phyloP scores from a whole-genome alignment of 441 rosid genomes.

The Populus hybrid region DNA sequence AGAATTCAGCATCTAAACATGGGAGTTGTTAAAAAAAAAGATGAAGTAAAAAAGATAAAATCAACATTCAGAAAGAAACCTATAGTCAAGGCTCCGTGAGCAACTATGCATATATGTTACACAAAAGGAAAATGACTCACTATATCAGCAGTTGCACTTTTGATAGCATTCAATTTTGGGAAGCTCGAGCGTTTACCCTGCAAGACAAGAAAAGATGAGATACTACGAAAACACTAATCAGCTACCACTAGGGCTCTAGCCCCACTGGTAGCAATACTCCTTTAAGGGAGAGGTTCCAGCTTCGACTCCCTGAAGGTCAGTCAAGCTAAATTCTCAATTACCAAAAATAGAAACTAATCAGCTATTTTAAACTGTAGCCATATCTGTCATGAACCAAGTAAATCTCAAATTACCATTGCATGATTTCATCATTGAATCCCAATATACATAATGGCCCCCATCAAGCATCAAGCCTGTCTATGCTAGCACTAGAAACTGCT shows the following conservation, averaged over 20 bases:
- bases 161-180: constrained; percentile 87
- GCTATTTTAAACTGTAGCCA: neutral
- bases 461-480: neutral
- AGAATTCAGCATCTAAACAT: neutral
- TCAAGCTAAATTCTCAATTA: neutral
- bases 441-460: neutral
- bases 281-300: neutral
- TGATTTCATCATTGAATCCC: neutral
- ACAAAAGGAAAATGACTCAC: constrained; percentile 46
- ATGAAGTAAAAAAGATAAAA: neutral
- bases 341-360: neutral
- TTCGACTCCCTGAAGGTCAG: neutral
- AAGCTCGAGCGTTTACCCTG: constrained; percentile 83
- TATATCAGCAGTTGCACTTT: constrained; percentile 85
- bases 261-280: neutral
- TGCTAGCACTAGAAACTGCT: neutral
- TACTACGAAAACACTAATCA: constrained; percentile 12
- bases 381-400: neutral
- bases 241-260: neutral
- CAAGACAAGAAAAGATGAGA: constrained; percentile 21
- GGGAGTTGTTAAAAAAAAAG: neutral
- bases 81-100: neutral
- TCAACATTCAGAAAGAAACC: too few species aligned
- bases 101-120: neutral
- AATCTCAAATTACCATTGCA: neutral